A percentile compares a stretch with the other conserved stretches of the same genome.
Conservation (phyloP, 352 stramenopile genomes). For the Globisporangium uncinulatum region DNA sequence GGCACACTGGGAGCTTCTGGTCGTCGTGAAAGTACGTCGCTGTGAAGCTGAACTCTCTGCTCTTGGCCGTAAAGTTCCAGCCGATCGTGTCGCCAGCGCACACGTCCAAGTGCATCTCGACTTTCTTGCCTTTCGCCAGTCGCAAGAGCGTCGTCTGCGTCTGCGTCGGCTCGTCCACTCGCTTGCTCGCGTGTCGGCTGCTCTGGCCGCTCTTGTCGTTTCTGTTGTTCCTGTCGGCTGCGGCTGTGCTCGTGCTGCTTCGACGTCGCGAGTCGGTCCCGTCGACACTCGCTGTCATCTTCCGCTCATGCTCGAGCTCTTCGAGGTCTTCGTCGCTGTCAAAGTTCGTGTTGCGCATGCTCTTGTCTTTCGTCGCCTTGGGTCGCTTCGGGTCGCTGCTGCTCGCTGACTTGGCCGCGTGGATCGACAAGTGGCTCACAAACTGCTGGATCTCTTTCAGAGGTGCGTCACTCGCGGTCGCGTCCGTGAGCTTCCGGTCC, state of each 20-base stretch:
- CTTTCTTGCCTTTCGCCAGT: constrained; percentile 50
- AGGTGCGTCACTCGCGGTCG: constrained; percentile 20
- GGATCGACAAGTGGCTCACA: constrained; percentile 38
- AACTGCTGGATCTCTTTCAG: constrained; percentile 54
- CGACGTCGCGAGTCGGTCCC: constrained; percentile 2
- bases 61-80: constrained; percentile 59
- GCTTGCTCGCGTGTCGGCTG: background rate
- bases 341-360: constrained; percentile 32
- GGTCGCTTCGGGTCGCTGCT: background rate
- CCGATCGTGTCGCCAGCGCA: constrained; percentile 49
- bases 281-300: constrained; percentile 6
- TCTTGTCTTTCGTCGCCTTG: constrained; percentile 27
- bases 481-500: constrained; percentile 39
- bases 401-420: constrained; percentile 19
- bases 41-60: constrained; percentile 54
- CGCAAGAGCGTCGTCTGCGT: constrained; percentile 24
- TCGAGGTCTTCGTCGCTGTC: constrained; percentile 20
- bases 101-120: constrained; percentile 83
- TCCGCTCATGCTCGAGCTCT: constrained; percentile 5
- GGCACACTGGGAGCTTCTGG: constrained; percentile 35
- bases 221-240: background rate
- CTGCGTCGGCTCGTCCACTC: background rate
- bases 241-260: background rate
- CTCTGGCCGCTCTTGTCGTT: background rate
- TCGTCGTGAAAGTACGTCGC: constrained; percentile 62